Evolutionary conservation across 345 rosid genomes (phyloP).

Genomic region (Acer negundo): DNA sequence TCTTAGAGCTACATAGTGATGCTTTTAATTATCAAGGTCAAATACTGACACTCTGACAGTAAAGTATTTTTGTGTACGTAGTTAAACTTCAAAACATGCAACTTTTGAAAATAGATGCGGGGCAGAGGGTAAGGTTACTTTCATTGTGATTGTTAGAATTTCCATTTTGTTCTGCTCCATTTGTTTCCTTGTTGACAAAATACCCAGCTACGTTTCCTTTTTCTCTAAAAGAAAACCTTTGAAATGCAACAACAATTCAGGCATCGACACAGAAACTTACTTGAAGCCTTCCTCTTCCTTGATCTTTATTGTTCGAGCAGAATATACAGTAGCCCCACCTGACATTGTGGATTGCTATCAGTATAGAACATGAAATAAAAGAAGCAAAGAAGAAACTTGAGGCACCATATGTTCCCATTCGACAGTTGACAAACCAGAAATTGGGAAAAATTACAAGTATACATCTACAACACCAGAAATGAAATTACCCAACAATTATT

Average conservation of each 20-base stretch:
- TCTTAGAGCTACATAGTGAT: neutral
- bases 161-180: neutral
- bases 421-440: conserved; percentile 5
- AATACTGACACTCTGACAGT: neutral
- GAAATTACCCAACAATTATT: neutral
- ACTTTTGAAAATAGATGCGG: neutral
- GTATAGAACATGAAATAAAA: conserved; percentile 6
- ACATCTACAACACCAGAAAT: neutral
- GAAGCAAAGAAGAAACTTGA: conserved; percentile 9
- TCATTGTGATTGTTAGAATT: neutral
- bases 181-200: neutral
- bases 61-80: neutral
- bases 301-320: conserved; percentile 87
- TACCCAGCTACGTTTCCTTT: neutral
- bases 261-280: conserved; percentile 39
- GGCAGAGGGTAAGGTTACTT: neutral
- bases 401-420: neutral
- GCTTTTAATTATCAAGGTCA: neutral
- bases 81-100: neutral
- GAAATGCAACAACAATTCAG: neutral
- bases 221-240: neutral
- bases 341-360: conserved; percentile 22
- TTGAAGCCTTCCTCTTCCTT: conserved; percentile 86
- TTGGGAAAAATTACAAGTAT: neutral
- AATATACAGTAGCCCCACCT: conserved; percentile 76